Evolutionary conservation across 1,139 yeast species (phyloP), one percentile per base, ranked within the genome.

Genomic region (Scheffersomyces cryptocercus): DNA sequence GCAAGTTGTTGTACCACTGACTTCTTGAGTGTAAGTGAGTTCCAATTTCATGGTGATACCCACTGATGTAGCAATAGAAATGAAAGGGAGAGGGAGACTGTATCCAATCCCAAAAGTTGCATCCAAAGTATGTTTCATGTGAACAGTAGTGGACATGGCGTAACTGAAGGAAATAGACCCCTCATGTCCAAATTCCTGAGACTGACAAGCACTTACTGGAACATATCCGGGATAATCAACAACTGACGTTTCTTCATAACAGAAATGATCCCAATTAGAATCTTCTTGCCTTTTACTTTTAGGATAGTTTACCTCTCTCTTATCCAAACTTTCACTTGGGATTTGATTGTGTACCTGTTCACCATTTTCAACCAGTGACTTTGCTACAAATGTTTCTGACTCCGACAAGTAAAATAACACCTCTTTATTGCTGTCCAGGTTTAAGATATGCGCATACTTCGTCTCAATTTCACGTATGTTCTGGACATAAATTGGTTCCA

Each of bases 141-240:
- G 37, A 10, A 36, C 5, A 9, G 31, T 13, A 10, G 40, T 29
- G 5, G 35, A 32, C 29, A 42, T 36, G 11, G 42, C 15, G 38
- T 43, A 46, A 9, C 44, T 38, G 44, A 61, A 58, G 3, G 47
- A 35, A n/a, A 62, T 47, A 0, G 55, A 36, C 2, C 65, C 65
- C 3, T 39, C 40, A 3, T 54, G 47, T 3, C 64, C 66, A 29
- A 33, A 44, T 35, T 57, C 53, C 29, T 55, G 61, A 2, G 64
- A 58, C 31, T 58, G 64, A 38, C 67, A 62, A 1, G 58, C 47
- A 37, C 62, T 59, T 3, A 57, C 52, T 1, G 67, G 65, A 36
- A 62, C 48, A 26, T 44, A 51, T 3, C 64, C 65, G 2, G 59
- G 57, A 35, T 57, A 61, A 8, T 35, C 41, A 3, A 31, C 39